Conservation (phyloP, 495 filamentous ascomycete species). For the Tuber melanosporum region DNA sequence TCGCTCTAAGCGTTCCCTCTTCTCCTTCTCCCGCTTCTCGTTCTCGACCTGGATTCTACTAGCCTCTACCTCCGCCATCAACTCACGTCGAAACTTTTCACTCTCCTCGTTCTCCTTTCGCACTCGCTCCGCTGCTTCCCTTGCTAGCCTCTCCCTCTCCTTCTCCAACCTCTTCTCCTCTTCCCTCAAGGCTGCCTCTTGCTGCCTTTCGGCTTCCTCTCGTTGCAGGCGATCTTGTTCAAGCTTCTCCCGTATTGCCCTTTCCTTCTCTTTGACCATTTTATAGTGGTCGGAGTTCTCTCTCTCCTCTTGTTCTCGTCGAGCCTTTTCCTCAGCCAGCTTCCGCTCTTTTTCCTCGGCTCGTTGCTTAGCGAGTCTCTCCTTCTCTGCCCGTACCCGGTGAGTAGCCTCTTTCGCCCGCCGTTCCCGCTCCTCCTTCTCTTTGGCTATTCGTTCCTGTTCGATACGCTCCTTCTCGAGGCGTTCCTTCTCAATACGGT, state of each 20-base stretch:
- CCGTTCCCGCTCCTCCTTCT: conserved; percentile 41
- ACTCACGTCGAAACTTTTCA: conserved; percentile 35
- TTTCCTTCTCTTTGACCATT: conserved; percentile 20
- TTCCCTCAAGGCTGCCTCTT: conserved; percentile 10
- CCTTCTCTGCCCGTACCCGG: conserved; percentile 36
- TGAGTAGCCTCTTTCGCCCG: conserved; percentile 29
- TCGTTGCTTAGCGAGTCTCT: conserved; percentile 42
- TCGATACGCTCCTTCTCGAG: conserved; percentile 32
- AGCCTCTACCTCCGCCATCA: conserved; percentile 38
- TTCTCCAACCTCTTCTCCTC: conserved; percentile 29
- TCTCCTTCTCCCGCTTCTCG: conserved; percentile 32
- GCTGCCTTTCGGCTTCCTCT: conserved; percentile 27
- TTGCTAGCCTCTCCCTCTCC: conserved; percentile 27
- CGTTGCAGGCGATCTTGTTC: conserved; percentile 31
- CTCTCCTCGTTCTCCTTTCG: conserved; percentile 37
- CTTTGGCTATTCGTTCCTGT: conserved; percentile 37
- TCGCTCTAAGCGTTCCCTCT: conserved; percentile 19
- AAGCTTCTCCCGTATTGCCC: conserved; percentile 38
- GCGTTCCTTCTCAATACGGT: conserved; percentile 37
- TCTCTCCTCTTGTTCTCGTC: conserved; percentile 30
- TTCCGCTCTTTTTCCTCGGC: conserved; percentile 42
- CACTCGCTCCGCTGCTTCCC: conserved; percentile 35
- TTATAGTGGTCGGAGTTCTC: conserved; percentile 14
- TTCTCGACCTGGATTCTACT: conserved; percentile 34
- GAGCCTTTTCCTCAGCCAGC: conserved; percentile 40